Percentiles rank a stretch among this genome's conserved stretches.
phyloP scores from a whole-genome alignment of 768 basidiomycete genomes.

The Pleurotus citrinopileatus region DNA sequence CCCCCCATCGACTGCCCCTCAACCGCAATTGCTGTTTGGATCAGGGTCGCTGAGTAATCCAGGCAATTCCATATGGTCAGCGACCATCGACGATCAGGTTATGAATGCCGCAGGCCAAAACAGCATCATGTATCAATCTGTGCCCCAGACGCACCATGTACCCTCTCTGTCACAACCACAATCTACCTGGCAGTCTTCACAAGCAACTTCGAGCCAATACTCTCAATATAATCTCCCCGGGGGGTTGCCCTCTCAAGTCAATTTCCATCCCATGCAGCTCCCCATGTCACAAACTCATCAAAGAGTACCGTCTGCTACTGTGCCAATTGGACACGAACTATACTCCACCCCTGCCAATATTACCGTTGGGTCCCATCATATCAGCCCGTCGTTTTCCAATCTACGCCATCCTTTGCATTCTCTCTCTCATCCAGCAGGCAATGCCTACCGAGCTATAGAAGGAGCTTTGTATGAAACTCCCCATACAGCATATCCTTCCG shows the following conservation, averaged over 20 bases:
- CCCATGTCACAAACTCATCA: slow-evolving; percentile 19
- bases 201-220: slow-evolving; percentile 24
- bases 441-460: slow-evolving; percentile 1
- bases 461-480: slow-evolving; percentile 18
- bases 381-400: slow-evolving; percentile 21
- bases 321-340: slow-evolving; percentile 22
- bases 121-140: slow-evolving; percentile 27
- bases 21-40: slow-evolving; percentile 50
- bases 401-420: slow-evolving; percentile 14
- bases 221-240: slow-evolving; percentile 27
- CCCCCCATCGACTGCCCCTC: slow-evolving; percentile 26
- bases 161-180: slow-evolving; percentile 27
- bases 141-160: slow-evolving; percentile 23
- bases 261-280: slow-evolving; percentile 18
- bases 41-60: slow-evolving; percentile 42
- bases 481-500: background rate
- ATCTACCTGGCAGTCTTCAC: slow-evolving; percentile 34
- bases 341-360: slow-evolving; percentile 22
- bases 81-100: slow-evolving; percentile 47
- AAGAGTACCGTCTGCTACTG: slow-evolving; percentile 26
- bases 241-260: slow-evolving; percentile 14
- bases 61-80: slow-evolving; percentile 65
- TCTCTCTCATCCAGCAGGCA: slow-evolving; percentile 16
- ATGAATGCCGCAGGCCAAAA: slow-evolving; percentile 26
- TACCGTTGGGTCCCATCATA: slow-evolving; percentile 22